phyloP scores from a whole-genome alignment of 2,329 filamentous ascomycete genomes.

The Aspergillus neoniger region DNA sequence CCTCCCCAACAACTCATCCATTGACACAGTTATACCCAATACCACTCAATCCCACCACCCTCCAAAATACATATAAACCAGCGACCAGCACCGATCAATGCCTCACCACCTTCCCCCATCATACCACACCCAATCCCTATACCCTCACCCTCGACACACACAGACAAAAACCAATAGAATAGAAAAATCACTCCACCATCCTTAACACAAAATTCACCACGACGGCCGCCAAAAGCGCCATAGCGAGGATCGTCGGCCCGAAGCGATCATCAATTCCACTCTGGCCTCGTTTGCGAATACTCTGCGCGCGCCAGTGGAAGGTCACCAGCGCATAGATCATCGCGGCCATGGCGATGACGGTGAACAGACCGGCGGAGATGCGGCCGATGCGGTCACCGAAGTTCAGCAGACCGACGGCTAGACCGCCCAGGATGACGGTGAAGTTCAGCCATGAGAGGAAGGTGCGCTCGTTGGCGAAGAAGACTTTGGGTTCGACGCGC shows the following conservation, averaged over 20 bases:
- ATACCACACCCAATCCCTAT: not conserved
- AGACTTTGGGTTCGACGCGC: conserved; percentile 98
- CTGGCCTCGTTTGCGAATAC: conserved; percentile 86
- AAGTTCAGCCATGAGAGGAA: conserved; percentile 99
- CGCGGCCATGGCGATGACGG: conserved; percentile 86
- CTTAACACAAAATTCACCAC: conserved; percentile 92
- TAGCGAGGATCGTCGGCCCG: conserved; percentile 84
- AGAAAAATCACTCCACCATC: conserved; percentile 30
- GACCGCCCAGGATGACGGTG: conserved; percentile 94
- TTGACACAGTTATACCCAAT: not conserved
- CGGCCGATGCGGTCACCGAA: conserved; percentile 94
- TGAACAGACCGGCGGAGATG: conserved; percentile 92
- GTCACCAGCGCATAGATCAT: conserved; percentile 95
- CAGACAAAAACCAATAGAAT: not conserved
- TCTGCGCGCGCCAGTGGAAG: conserved; percentile 96
- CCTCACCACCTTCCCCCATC: not conserved
- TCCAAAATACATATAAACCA: not conserved
- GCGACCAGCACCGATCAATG: conserved; percentile 6
- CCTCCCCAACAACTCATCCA: not conserved
- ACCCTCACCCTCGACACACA: not conserved
- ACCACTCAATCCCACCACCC: too few relatives aligned
- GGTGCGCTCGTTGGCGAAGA: conserved; percentile 99
- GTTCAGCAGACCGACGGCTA: conserved; percentile 96
- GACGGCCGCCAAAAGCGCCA: conserved; percentile 85
- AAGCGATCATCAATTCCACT: conserved; percentile 96